phyloP scores from a whole-genome alignment of 805 yeast species.

The Candida ascalaphidarum region DNA sequence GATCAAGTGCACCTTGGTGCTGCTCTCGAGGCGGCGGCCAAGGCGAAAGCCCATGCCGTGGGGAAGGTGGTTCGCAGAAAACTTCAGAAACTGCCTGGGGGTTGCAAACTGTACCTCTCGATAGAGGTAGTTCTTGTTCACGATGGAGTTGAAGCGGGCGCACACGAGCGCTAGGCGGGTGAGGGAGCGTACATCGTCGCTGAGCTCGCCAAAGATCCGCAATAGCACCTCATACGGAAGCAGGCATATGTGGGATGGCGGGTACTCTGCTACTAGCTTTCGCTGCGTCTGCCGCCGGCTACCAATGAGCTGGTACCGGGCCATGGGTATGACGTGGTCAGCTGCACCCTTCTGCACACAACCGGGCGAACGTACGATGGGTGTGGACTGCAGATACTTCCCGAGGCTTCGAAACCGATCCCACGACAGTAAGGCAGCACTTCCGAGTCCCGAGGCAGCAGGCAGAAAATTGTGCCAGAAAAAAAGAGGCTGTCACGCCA shows the following conservation, averaged over 20 bases:
- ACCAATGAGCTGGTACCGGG: slow-evolving; percentile 35
- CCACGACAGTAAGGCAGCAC: too few relatives aligned
- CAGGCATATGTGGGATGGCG: slow-evolving; percentile 24
- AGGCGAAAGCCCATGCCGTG: slow-evolving; percentile 5
- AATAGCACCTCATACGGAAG: slow-evolving; percentile 36
- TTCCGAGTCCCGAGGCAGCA: too few relatives aligned
- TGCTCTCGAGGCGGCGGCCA: slow-evolving; percentile 17
- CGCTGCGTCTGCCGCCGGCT: slow-evolving; percentile 14
- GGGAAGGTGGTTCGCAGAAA: slow-evolving; percentile 25
- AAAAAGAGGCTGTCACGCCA: too few relatives aligned
- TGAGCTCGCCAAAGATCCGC: slow-evolving; percentile 21
- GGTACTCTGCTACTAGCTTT: slow-evolving; percentile 12
- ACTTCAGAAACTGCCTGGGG: slow-evolving; percentile 21
- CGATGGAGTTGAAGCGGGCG: slow-evolving; percentile 23
- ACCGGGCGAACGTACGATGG: too few relatives aligned
- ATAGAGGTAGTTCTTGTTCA: slow-evolving; percentile 31
- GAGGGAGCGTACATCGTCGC: slow-evolving; percentile 11
- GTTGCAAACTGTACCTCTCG: slow-evolving; percentile 17
- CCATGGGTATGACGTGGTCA: slow-evolving; percentile 21
- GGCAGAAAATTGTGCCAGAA: too few relatives aligned
- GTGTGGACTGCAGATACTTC: too few relatives aligned
- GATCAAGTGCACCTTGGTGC: slow-evolving; percentile 23
- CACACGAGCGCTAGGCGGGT: slow-evolving; percentile 23
- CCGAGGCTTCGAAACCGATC: too few relatives aligned
- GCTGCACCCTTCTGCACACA: too few relatives aligned